Percentiles rank a stretch among this genome's conserved stretches.
phyloP scores from a whole-genome alignment of 441 rosid genomes.

The Lagerstroemia fauriei region DNA sequence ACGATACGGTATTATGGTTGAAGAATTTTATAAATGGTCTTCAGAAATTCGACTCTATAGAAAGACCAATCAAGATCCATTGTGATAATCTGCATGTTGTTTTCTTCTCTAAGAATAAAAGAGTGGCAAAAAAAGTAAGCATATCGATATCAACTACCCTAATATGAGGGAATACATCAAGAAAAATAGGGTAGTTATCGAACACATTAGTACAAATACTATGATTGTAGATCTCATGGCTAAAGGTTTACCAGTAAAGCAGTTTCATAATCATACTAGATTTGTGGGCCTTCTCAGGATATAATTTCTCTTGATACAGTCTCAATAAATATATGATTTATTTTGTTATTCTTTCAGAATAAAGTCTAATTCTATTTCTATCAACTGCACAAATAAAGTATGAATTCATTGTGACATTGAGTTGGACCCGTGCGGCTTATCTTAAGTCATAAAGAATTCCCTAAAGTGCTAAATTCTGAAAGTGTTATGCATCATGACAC shows the following conservation, averaged over 20 bases:
- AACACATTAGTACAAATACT: background rate
- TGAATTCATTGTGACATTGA: background rate
- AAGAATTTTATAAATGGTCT: background rate
- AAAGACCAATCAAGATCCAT: background rate
- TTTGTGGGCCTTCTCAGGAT: background rate
- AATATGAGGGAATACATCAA: background rate
- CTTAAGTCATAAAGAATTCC: background rate
- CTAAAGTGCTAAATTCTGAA: background rate
- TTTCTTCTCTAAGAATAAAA: slow-evolving; percentile 1
- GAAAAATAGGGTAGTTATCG: background rate
- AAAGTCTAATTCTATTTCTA: too few relatives aligned
- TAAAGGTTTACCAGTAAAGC: background rate
- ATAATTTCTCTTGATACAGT: background rate
- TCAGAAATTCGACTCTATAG: background rate
- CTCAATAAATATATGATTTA: background rate
- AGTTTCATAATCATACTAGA: background rate
- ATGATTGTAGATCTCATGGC: background rate
- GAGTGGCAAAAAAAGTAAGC: background rate
- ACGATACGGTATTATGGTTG: background rate
- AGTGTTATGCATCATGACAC: background rate
- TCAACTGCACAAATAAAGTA: background rate
- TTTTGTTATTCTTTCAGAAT: background rate
- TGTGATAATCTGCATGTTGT: background rate
- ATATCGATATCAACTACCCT: background rate
- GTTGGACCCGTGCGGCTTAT: background rate